Conservation (phyloP, 192 early-diverging fungal species). For the Backusella circina region DNA sequence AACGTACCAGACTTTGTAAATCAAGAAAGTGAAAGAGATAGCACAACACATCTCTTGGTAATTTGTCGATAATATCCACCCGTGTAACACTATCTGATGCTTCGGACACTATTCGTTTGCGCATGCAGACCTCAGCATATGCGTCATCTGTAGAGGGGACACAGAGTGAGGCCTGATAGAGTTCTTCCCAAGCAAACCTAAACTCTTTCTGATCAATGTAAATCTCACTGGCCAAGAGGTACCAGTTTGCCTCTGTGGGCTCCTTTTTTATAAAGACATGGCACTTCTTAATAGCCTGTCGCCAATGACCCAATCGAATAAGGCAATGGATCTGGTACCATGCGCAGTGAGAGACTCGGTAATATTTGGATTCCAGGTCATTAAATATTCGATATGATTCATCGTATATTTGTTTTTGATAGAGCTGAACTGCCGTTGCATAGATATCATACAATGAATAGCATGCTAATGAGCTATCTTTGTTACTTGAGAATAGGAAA, state of each 20-base stretch:
- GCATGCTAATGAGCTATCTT: neutral
- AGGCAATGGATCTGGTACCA: conserved; percentile 11
- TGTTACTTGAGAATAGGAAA: neutral
- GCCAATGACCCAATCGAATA: neutral
- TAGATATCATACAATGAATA: neutral
- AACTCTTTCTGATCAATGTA: neutral
- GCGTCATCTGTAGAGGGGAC: neutral
- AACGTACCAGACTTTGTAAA: neutral
- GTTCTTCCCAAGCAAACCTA: neutral
- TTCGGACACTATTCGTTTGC: neutral
- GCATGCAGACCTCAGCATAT: neutral
- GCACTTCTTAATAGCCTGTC: neutral
- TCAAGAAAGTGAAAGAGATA: neutral
- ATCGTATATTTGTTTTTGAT: neutral
- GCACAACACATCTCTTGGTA: conserved; percentile 9
- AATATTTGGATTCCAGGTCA: neutral
- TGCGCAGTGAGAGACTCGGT: neutral
- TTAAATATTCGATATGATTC: neutral
- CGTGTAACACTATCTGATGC: neutral
- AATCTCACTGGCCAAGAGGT: neutral
- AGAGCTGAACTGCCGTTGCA: neutral
- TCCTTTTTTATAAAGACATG: neutral
- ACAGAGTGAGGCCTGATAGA: neutral
- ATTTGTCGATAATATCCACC: neutral
- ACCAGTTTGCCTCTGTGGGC: neutral